Evolutionary conservation across 2,329 filamentous ascomycete genomes (phyloP).

Genomic region (Rhynchosporium graminicola): DNA sequence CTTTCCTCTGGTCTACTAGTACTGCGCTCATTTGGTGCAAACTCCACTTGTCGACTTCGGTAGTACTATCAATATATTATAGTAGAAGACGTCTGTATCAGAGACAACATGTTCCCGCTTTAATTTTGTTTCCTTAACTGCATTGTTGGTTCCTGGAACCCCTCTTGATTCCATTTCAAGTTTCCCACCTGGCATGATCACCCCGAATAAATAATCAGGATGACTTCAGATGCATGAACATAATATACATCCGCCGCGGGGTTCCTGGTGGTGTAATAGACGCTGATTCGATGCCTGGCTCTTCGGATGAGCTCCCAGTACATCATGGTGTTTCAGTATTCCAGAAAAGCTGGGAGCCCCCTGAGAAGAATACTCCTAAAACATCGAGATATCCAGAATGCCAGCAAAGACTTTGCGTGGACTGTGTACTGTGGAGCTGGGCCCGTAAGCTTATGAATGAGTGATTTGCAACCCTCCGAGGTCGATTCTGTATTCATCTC

Average conservation of each 20-base stretch:
- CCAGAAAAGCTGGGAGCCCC: constrained; percentile 5
- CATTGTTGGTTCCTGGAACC: constrained; percentile 6
- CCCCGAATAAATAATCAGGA: constrained; percentile 21
- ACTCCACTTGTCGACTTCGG: constrained; percentile 11
- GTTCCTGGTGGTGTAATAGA: constrained; percentile 9
- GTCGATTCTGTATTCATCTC: constrained; percentile 10
- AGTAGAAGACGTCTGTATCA: neutral
- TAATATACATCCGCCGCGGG: neutral
- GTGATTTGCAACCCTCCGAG: constrained; percentile 10
- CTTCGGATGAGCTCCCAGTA: constrained; percentile 18
- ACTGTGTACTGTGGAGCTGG: constrained; percentile 13
- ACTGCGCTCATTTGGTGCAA: neutral
- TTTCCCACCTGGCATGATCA: neutral
- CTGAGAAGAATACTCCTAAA: constrained; percentile 16
- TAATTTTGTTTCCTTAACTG: constrained; percentile 22
- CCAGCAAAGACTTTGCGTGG: constrained; percentile 17
- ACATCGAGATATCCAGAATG: constrained; percentile 15
- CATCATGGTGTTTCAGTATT: constrained; percentile 22
- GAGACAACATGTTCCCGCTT: constrained; percentile 12
- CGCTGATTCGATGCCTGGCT: constrained; percentile 22
- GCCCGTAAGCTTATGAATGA: neutral
- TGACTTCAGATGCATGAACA: constrained; percentile 25
- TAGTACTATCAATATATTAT: neutral
- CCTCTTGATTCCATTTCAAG: neutral
- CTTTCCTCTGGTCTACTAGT: neutral